Percentiles rank a stretch among this genome's conserved stretches.
phyloP scores from a whole-genome alignment of 2,329 filamentous ascomycete species.

The Cordyceps militaris region DNA sequence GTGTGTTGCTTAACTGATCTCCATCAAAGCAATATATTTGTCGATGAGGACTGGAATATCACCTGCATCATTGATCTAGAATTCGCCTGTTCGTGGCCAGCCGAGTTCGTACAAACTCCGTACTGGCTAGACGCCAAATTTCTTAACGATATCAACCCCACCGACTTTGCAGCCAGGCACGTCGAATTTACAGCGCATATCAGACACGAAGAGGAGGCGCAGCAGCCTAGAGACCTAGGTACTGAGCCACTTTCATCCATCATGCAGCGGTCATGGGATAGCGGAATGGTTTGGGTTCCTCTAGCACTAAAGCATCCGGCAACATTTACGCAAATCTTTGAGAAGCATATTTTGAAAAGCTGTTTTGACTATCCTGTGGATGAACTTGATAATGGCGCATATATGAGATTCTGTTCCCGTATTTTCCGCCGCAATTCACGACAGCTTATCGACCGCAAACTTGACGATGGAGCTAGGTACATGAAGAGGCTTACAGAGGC shows the following conservation, averaged over 20 bases:
- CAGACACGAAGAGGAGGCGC: not conserved
- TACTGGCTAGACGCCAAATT: constrained; percentile 24
- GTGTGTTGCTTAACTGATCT: constrained; percentile 30
- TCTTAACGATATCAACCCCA: constrained; percentile 6
- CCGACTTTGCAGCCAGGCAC: constrained; percentile 7
- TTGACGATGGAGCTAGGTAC: not conserved
- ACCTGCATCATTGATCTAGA: constrained; percentile 28
- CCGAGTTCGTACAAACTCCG: constrained; percentile 19
- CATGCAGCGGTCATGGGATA: not conserved
- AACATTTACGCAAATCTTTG: not conserved
- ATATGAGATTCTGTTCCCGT: not conserved
- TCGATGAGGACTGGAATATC: constrained; percentile 28
- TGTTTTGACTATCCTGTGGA: not conserved
- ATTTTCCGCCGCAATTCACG: not conserved
- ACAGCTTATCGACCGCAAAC: not conserved
- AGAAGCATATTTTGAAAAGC: not conserved
- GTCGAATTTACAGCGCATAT: constrained; percentile 10
- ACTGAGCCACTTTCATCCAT: not conserved
- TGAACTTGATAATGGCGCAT: not conserved
- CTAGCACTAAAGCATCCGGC: not conserved
- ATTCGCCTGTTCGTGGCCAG: constrained; percentile 23
- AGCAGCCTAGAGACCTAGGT: not conserved
- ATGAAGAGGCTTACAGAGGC: not conserved
- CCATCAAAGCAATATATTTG: constrained; percentile 33
- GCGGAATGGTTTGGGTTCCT: not conserved